phyloP scores from a whole-genome alignment of 2,329 filamentous ascomycete genomes.

The Fusarium sp. region DNA sequence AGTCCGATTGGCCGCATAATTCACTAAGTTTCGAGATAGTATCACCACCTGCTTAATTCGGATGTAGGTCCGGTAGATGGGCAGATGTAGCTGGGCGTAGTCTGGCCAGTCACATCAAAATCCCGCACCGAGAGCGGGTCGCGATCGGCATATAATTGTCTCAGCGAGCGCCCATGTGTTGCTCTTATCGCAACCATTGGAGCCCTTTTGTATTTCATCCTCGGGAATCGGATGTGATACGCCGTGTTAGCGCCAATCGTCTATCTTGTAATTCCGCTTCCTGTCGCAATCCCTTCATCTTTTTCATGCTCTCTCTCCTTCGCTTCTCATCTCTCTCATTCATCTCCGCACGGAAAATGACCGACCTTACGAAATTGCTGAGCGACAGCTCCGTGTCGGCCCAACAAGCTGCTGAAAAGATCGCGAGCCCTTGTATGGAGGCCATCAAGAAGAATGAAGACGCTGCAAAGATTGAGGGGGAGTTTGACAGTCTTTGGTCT shows the following conservation, averaged over 20 bases:
- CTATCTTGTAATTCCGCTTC: conserved; percentile 1
- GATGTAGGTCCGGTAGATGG: conserved; percentile 17
- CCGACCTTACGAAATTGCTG: conserved; percentile 6
- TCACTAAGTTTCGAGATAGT: background rate
- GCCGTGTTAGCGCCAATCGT: background rate
- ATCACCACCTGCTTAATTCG: conserved; percentile 35
- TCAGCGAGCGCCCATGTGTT: conserved; percentile 30
- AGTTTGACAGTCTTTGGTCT: conserved; percentile 24
- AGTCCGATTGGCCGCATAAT: conserved; percentile 17
- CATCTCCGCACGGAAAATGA: conserved; percentile 11
- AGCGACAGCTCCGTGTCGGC: conserved; percentile 8
- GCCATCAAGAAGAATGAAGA: conserved; percentile 20
- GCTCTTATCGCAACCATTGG: conserved; percentile 8
- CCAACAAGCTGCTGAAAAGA: conserved; percentile 18
- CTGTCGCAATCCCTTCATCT: background rate
- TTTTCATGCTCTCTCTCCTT: background rate
- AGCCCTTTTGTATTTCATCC: conserved; percentile 7
- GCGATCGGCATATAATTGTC: conserved; percentile 33
- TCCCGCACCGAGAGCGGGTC: conserved; percentile 10
- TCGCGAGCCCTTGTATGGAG: conserved; percentile 8
- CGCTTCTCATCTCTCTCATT: background rate
- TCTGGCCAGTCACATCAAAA: conserved; percentile 14
- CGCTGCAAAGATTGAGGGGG: conserved; percentile 7
- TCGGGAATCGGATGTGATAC: background rate
- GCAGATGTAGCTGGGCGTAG: background rate